Conservation (phyloP, 164 flowering plant genomes). For the Nymphaea colorata region DNA sequence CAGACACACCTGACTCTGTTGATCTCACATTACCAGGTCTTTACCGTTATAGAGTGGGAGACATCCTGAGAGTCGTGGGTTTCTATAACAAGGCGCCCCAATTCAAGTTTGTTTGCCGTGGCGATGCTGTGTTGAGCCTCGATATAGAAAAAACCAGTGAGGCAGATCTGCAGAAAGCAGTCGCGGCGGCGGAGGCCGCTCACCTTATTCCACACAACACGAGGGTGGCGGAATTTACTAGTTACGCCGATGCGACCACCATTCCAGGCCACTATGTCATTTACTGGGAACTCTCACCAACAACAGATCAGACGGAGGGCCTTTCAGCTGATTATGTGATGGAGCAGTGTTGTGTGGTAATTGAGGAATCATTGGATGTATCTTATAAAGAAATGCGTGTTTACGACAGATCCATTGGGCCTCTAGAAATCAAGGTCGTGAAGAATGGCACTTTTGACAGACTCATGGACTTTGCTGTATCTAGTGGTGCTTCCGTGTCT, state of each 20-base stretch:
- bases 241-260: slow-evolving; percentile 50
- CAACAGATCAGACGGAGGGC: slow-evolving; percentile 17
- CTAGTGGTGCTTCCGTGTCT: slow-evolving; percentile 72
- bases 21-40: no score
- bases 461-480: slow-evolving; percentile 78
- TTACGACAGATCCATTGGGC: slow-evolving; percentile 55
- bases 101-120: slow-evolving; percentile 45
- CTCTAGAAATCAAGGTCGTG: slow-evolving; percentile 63
- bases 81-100: slow-evolving; percentile 62
- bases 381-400: slow-evolving; percentile 62
- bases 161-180: no score
- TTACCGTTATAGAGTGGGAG: slow-evolving; percentile 52
- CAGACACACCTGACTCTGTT: neutral
- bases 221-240: slow-evolving; percentile 63
- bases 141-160: no score
- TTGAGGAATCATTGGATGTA: slow-evolving; percentile 62
- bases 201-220: slow-evolving; percentile 28
- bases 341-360: slow-evolving; percentile 43
- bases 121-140: slow-evolving; percentile 14
- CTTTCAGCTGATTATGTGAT: slow-evolving; percentile 9
- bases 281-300: slow-evolving; percentile 47
- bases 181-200: slow-evolving; percentile 27
- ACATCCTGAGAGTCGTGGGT: slow-evolving; percentile 50
- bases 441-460: slow-evolving; percentile 65
- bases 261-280: slow-evolving; percentile 81